phyloP scores from a whole-genome alignment of 257 asterid genomes.

The Solanum pimpinellifolium region DNA sequence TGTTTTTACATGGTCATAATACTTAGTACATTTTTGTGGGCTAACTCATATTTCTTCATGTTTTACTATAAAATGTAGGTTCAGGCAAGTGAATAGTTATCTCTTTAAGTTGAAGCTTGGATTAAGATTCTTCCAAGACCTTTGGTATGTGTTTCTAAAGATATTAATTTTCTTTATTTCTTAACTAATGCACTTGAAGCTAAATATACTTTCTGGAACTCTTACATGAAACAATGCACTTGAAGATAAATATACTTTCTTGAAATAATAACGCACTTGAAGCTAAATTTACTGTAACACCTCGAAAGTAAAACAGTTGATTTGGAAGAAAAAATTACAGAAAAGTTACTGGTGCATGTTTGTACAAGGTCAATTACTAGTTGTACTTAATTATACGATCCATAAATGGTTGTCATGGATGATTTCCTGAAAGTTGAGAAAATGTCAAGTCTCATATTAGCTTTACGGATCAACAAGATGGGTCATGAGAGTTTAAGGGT shows the following conservation, averaged over 20 bases:
- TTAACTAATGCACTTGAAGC: background rate
- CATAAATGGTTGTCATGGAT: background rate
- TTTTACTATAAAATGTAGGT: too few relatives aligned
- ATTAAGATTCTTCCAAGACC: too few relatives aligned
- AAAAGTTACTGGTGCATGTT: background rate
- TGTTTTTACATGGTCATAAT: too few relatives aligned
- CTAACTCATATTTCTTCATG: too few relatives aligned
- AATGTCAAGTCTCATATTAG: background rate
- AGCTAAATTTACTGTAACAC: background rate
- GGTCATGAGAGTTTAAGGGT: background rate
- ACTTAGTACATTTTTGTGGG: too few relatives aligned
- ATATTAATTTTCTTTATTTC: background rate
- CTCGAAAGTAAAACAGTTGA: background rate
- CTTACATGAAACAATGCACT: background rate
- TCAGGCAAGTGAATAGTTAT: too few relatives aligned
- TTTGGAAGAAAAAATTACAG: background rate
- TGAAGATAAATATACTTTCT: background rate
- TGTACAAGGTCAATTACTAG: background rate
- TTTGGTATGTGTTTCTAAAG: background rate
- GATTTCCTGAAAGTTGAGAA: background rate
- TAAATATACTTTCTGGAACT: background rate
- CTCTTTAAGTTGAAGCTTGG: too few relatives aligned
- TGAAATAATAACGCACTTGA: background rate
- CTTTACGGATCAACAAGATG: too few relatives aligned
- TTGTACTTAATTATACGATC: background rate